Evolutionary conservation across 768 basidiomycete species (phyloP).

Genomic region (Leccinum boreale): DNA sequence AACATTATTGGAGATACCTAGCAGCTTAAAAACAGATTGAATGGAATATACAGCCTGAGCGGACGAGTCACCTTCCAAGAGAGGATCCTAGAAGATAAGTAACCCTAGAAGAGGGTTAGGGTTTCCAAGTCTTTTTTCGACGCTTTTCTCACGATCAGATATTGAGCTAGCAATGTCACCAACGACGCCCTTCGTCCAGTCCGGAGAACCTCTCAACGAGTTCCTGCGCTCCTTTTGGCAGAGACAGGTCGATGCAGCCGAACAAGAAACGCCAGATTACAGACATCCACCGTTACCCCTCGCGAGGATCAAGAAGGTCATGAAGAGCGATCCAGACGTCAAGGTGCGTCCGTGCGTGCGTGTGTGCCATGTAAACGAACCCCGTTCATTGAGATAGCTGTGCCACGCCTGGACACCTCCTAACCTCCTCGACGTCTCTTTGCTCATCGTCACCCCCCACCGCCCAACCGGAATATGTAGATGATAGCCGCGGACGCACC

Average conservation of each 20-base stretch:
- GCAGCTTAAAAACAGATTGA: background rate
- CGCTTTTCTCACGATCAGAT: constrained; percentile 19
- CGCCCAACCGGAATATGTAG: constrained; percentile 36
- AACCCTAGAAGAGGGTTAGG: constrained; percentile 28
- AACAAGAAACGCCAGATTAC: constrained; percentile 86
- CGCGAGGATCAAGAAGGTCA: constrained; percentile 97
- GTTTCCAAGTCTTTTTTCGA: constrained; percentile 5
- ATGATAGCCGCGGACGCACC: constrained; percentile 99
- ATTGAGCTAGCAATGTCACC: constrained; percentile 26
- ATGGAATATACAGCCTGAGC: background rate
- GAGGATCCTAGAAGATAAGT: no score
- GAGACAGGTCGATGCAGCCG: constrained; percentile 79
- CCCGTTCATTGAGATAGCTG: background rate
- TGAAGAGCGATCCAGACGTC: constrained; percentile 97
- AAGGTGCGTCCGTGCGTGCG: constrained; percentile 58
- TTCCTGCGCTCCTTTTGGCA: constrained; percentile 91
- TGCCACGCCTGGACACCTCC: background rate
- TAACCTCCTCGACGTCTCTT: background rate
- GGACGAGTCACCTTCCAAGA: background rate
- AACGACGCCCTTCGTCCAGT: constrained; percentile 65
- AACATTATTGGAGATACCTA: background rate
- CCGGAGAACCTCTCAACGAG: constrained; percentile 82
- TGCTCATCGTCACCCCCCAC: background rate
- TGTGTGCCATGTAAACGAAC: background rate
- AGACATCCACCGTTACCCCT: constrained; percentile 86